A percentile compares a stretch with the other conserved stretches of the same genome.
These are phyloP conservation scores for Hyphopichia pseudoburtonii DNA, from an alignment of 1,139 yeast genomes.

Conservation along the genomic window DNA sequence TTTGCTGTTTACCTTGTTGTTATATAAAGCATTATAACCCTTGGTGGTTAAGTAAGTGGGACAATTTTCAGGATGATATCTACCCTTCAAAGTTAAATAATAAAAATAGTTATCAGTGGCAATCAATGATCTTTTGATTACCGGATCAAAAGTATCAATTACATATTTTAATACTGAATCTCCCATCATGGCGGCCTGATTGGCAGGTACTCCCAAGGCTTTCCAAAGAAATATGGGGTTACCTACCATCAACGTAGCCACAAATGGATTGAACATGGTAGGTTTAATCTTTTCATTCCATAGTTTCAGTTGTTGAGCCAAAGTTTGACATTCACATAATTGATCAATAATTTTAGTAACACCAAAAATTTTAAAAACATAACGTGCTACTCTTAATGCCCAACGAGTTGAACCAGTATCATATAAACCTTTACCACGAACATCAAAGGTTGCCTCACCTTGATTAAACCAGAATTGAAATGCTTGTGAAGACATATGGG, in stretches of 20 bases:
- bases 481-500: conserved; percentile 75
- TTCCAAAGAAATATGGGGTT: conserved; percentile 83
- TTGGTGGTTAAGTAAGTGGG: conserved; percentile 70
- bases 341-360: conserved; percentile 50
- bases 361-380: conserved; percentile 59
- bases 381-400: conserved; percentile 71
- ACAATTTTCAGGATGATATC: conserved; percentile 63
- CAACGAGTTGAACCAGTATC: conserved; percentile 86
- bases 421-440: conserved; percentile 56
- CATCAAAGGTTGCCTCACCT: conserved; percentile 57
- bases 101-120: conserved; percentile 78
- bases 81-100: conserved; percentile 64
- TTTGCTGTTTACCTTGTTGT: conserved; percentile 23
- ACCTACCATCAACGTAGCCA: conserved; percentile 68
- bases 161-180: conserved; percentile 69
- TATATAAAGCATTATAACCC: conserved; percentile 52
- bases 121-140: conserved; percentile 60
- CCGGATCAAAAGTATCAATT: conserved; percentile 76
- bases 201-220: conserved; percentile 83
- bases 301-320: conserved; percentile 60
- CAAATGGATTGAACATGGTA: conserved; percentile 66
- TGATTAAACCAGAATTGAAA: conserved; percentile 76
- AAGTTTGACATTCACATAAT: conserved; percentile 57
- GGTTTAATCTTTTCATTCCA: conserved; percentile 69
- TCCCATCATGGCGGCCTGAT: conserved; percentile 81